A percentile compares a stretch with the other conserved stretches of the same genome.
Evolutionary conservation across 2,329 filamentous ascomycete genomes (phyloP).

Genomic region (Geosmithia putterillii): DNA sequence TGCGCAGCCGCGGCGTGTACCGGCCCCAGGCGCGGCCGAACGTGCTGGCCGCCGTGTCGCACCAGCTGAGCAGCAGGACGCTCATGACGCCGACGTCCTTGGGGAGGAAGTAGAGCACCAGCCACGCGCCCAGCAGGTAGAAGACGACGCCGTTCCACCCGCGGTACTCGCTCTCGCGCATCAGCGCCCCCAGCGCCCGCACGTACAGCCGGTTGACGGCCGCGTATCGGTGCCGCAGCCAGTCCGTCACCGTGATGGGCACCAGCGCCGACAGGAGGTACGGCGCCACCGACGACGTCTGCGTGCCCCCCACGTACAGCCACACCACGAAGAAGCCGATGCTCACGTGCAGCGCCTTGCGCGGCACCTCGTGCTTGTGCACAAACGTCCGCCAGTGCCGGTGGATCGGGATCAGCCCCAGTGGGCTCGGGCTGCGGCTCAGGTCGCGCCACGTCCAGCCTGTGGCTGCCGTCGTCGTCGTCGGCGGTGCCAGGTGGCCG

Average conservation of each 20-base stretch:
- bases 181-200: conserved; percentile 70
- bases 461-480: conserved; percentile 31
- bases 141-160: conserved; percentile 97
- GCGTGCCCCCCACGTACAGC: conserved; percentile 70
- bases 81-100: conserved; percentile 89
- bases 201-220: conserved; percentile 84
- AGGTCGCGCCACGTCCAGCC: conserved; percentile 77
- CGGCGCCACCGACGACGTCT: conserved; percentile 68
- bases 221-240: conserved; percentile 70
- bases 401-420: conserved; percentile 92
- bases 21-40: conserved; percentile 83
- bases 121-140: conserved; percentile 85
- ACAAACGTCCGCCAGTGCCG: conserved; percentile 83
- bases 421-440: conserved; percentile 81
- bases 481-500: conserved; percentile 59
- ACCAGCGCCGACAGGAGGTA: conserved; percentile 71
- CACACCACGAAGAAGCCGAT: conserved; percentile 90
- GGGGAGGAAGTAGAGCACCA: conserved; percentile 73
- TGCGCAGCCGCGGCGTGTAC: conserved; percentile 75
- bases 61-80: conserved; percentile 89
- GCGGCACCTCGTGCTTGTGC: conserved; percentile 92
- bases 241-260: conserved; percentile 72
- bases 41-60: conserved; percentile 91
- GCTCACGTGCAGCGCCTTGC: conserved; percentile 86
- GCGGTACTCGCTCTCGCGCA: conserved; percentile 91